Conservation (phyloP, 768 basidiomycete genomes). For the Ramaria rubella region DNA sequence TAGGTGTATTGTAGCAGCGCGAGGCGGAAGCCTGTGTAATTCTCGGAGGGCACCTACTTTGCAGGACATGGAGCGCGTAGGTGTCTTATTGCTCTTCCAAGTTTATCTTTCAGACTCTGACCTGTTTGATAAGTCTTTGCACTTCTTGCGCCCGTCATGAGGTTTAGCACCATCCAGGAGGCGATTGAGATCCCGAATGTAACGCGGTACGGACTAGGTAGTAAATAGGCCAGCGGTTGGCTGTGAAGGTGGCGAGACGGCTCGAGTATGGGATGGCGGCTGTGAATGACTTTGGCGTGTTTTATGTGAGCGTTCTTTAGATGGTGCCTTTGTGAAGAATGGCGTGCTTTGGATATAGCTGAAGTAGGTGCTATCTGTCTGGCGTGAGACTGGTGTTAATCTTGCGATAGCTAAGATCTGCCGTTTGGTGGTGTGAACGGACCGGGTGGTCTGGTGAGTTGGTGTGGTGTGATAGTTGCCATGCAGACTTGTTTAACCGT, state of each 20-base stretch:
- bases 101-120: neutral
- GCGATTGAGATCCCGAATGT: constrained; percentile 84
- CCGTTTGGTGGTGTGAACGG: constrained; percentile 91
- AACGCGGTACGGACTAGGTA: constrained; percentile 85
- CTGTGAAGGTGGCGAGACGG: constrained; percentile 69
- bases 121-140: constrained; percentile 70
- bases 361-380: constrained; percentile 43
- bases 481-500: constrained; percentile 6
- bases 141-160: constrained; percentile 81
- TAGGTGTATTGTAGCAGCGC: constrained; percentile 54
- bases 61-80: constrained; percentile 69
- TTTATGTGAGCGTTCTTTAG: constrained; percentile 63
- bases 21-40: constrained; percentile 56
- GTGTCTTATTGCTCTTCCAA: constrained; percentile 24
- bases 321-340: no score
- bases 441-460: constrained; percentile 86
- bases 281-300: constrained; percentile 89
- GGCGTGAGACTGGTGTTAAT: no score
- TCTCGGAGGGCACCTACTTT: constrained; percentile 76
- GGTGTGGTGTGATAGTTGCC: constrained; percentile 1
- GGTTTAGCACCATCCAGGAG: constrained; percentile 77
- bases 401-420: constrained; percentile 67
- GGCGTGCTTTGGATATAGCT: no score
- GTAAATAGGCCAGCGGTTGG: constrained; percentile 72
- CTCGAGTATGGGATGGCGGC: constrained; percentile 97